A percentile compares a stretch with the other conserved stretches of the same genome.
Evolutionary conservation across 257 asterid genomes (phyloP).

Genomic region (Gardenia jasminoides): DNA sequence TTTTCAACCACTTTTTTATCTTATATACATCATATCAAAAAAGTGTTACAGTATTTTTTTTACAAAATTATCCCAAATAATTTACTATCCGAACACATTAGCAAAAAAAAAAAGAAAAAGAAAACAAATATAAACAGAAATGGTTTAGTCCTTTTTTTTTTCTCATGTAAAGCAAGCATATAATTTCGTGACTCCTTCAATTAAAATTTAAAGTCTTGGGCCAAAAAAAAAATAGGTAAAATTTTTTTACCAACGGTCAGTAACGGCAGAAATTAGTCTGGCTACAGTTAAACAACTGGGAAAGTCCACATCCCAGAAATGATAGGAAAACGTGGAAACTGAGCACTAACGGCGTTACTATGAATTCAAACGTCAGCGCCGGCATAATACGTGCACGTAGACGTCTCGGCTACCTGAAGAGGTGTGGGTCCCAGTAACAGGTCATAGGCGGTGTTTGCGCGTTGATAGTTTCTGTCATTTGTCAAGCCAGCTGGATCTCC

Average conservation of each 20-base stretch:
- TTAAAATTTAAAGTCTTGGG: too few species aligned
- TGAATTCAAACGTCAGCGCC: not conserved
- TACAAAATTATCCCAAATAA: too few species aligned
- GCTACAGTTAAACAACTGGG: not conserved
- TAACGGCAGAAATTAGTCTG: not conserved
- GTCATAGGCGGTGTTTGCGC: slow-evolving; percentile 29
- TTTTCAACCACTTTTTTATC: too few species aligned
- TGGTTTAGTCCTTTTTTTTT: too few species aligned
- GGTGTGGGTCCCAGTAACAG: slow-evolving; percentile 24
- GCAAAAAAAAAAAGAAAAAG: too few species aligned
- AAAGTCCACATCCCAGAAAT: not conserved
- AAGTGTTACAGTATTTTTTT: too few species aligned
- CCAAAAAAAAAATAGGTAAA: not conserved
- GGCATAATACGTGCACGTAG: slow-evolving; percentile 1
- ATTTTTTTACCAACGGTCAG: not conserved
- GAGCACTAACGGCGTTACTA: slow-evolving; percentile 12
- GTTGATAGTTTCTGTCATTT: not conserved
- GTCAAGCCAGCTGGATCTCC: slow-evolving; percentile 24
- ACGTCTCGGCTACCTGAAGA: not conserved
- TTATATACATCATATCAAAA: too few species aligned
- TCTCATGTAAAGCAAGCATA: too few species aligned
- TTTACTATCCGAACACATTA: too few species aligned
- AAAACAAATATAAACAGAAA: too few species aligned
- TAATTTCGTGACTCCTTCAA: too few species aligned
- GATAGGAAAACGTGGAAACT: not conserved